Evolutionary conservation across 192 early-diverging fungal genomes (phyloP).

Genomic region (Umbelopsis ramanniana): DNA sequence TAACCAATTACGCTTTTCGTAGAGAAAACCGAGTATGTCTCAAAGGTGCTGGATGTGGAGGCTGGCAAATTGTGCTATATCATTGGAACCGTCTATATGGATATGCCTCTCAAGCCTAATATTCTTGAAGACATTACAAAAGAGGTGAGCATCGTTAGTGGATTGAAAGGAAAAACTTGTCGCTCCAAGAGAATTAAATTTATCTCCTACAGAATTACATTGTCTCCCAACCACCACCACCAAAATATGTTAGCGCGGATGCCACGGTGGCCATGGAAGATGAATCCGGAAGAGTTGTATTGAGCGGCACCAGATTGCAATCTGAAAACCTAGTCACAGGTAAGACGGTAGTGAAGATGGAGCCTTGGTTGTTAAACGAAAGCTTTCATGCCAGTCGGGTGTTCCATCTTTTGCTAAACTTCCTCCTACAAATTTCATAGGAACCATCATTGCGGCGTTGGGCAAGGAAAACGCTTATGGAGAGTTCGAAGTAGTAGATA

Average conservation of each 20-base stretch:
- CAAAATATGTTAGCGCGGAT: slow-evolving; percentile 67
- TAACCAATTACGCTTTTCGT: neutral
- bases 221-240: slow-evolving; percentile 58
- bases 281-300: slow-evolving; percentile 86
- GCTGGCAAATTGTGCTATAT: slow-evolving; percentile 67
- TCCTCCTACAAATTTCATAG: slow-evolving; percentile 51
- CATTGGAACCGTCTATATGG: slow-evolving; percentile 88
- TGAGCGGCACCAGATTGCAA: slow-evolving; percentile 66
- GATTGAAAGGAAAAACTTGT: no score
- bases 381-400: neutral
- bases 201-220: slow-evolving; percentile 62
- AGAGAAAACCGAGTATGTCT: slow-evolving; percentile 51
- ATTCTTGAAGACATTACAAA: slow-evolving; percentile 87
- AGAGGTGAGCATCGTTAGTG: slow-evolving; percentile 57
- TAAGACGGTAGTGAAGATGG: slow-evolving; percentile 20
- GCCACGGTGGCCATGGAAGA: slow-evolving; percentile 83
- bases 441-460: slow-evolving; percentile 77
- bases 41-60: slow-evolving; percentile 76
- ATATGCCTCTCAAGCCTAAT: slow-evolving; percentile 87
- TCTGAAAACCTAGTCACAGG: slow-evolving; percentile 74
- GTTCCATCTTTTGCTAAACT: slow-evolving; percentile 47
- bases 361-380: neutral
- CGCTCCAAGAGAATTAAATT: no score
- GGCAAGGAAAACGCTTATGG: slow-evolving; percentile 78
- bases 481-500: slow-evolving; percentile 83